Evolutionary conservation across 2,329 filamentous ascomycete species (phyloP), one percentile per base, ranked within the genome.

Genomic region (Sporothrix humicola): DNA sequence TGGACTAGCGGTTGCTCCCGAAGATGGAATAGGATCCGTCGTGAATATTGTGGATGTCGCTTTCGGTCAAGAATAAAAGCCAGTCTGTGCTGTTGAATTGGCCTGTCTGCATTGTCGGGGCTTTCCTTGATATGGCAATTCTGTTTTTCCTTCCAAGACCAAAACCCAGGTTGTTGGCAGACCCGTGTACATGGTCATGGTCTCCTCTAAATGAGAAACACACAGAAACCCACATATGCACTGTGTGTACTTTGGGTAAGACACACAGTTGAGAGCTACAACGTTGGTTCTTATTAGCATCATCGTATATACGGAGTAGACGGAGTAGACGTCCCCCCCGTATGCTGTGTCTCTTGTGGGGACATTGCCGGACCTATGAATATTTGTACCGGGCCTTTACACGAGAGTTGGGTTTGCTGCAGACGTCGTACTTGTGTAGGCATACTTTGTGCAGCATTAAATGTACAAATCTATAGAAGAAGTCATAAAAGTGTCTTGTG

Each of bases 1-100:
- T 72, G 58, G 61, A 52, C 46, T 56, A 23, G 59, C 59, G 70
- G 70, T 46, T 66, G 59, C 70, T 65, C 59, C 70, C 59, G 59
- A 48, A 31, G 46, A n/a, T 37, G 31, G 46, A 66, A n/a, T 42
- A 7, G 50, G 37, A 12, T 54, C 31, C 31, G 44, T 63, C 26
- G 26, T 13, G 65, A 44, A 23, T 42, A 26, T n/a, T 31, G 42
- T 65, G 17, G 17, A 23, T 48, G 17, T 9, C 17, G 52, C 13
- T 56, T 5, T 26, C 52, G 52, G 3, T 7, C 42, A 12, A 37
- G 31, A 37, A 37, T 37, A 37, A 37, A 37, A 37, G 4, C 7
- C 31, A 37, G 31, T 37, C 31, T 37, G 31, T 37, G 31, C 31
- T 37, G 31, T 37, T 46, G 61, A 17, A 23, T 15, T 15, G n/a